Conservation (phyloP, 306 rosid genomes). For the Trifolium dubium region DNA sequence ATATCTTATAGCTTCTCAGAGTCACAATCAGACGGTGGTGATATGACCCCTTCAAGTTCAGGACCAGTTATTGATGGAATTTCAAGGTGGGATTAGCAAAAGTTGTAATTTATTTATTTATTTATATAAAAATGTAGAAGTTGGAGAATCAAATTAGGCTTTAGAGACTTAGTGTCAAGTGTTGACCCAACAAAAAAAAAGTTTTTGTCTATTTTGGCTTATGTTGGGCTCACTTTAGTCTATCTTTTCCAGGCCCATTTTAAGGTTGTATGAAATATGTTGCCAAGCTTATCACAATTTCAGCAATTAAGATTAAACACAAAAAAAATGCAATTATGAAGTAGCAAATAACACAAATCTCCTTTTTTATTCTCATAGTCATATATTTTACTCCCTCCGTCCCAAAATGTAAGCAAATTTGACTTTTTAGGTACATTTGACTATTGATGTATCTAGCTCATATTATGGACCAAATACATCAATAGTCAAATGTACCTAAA, state of each 20-base stretch:
- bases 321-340: too few relatives aligned
- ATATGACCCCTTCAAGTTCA: conserved; percentile 49
- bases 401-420: too few relatives aligned
- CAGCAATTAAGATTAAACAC: too few relatives aligned
- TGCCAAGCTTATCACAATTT: too few relatives aligned
- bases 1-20: conserved; percentile 46
- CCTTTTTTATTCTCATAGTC: too few relatives aligned
- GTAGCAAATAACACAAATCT: too few relatives aligned
- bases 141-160: conserved; percentile 35
- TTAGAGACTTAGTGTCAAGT: conserved; percentile 13
- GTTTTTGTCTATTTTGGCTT: too few relatives aligned
- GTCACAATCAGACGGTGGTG: conserved; percentile 56
- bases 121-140: background rate
- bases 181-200: conserved; percentile 6
- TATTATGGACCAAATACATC: too few relatives aligned
- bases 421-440: too few relatives aligned
- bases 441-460: too few relatives aligned
- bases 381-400: too few relatives aligned
- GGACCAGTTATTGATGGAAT: conserved; percentile 34
- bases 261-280: conserved; percentile 11
- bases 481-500: too few relatives aligned
- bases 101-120: background rate
- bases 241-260: background rate
- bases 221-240: background rate
- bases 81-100: conserved; percentile 37